A percentile compares a stretch with the other conserved stretches of the same genome.
These are phyloP conservation scores for Berberis thunbergii DNA, from an alignment of 164 flowering plant genomes.

Conservation along the genomic window DNA sequence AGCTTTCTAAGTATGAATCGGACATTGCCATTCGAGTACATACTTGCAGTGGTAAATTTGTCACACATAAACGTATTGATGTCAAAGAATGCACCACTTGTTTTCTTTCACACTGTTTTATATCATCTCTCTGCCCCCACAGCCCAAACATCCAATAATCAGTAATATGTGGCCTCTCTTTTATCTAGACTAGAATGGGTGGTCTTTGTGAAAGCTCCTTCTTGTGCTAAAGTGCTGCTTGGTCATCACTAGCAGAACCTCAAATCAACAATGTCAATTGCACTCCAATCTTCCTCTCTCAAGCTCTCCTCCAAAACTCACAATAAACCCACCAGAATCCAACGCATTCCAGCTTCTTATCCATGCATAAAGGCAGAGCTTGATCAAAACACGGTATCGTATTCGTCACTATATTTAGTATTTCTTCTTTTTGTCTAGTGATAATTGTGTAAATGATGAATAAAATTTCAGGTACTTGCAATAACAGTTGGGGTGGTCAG, in stretches of 20 bases:
- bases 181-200: constrained; percentile 74
- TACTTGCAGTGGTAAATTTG: no score
- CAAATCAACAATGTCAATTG: constrained; percentile 12
- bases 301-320: constrained; percentile 12
- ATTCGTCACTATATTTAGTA: neutral
- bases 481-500: constrained; percentile 82
- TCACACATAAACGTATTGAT: no score
- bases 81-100: no score
- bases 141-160: no score
- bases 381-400: constrained; percentile 26
- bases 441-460: neutral
- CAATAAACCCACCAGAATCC: constrained; percentile 5
- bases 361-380: constrained; percentile 27
- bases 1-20: no score
- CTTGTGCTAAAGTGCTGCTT: neutral
- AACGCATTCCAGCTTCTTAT: constrained; percentile 16
- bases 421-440: neutral
- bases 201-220: neutral
- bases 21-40: no score
- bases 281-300: constrained; percentile 15
- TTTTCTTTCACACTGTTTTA: no score
- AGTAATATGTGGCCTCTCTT: no score
- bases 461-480: constrained; percentile 51
- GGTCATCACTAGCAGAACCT: neutral
- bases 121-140: no score